Percentiles rank a stretch among this genome's conserved stretches.
Evolutionary conservation across 192 early-diverging fungal genomes (phyloP).

Genomic region (Dissophora ornata): DNA sequence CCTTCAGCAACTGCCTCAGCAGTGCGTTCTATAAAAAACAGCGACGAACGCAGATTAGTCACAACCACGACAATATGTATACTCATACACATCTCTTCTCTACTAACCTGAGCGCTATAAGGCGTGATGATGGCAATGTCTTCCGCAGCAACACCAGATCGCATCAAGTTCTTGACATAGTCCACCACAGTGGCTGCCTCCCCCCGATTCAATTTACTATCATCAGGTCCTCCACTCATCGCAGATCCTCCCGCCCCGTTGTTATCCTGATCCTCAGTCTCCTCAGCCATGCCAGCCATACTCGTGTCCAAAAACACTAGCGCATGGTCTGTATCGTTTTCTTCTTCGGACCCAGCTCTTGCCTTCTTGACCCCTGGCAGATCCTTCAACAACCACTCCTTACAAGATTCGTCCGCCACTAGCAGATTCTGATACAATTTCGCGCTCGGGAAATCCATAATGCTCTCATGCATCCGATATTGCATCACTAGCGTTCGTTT

Average conservation of each 20-base stretch:
- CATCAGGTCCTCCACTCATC: slow-evolving; percentile 53
- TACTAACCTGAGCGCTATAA: slow-evolving; percentile 84
- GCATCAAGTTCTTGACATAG: slow-evolving; percentile 73
- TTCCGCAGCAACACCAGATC: slow-evolving; percentile 66
- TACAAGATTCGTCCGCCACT: slow-evolving; percentile 72
- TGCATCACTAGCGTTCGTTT: slow-evolving; percentile 82
- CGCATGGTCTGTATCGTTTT: slow-evolving; percentile 69
- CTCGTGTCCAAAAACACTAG: slow-evolving; percentile 82
- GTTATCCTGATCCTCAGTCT: slow-evolving; percentile 50
- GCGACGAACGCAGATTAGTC: too few relatives aligned
- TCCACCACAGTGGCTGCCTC: slow-evolving; percentile 75
- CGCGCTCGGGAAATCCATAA: slow-evolving; percentile 80
- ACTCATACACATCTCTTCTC: too few relatives aligned
- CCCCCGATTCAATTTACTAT: slow-evolving; percentile 79
- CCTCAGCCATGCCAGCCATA: slow-evolving; percentile 55
- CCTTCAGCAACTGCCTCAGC: slow-evolving; percentile 57
- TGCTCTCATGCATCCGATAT: slow-evolving; percentile 89
- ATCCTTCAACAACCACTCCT: slow-evolving; percentile 71
- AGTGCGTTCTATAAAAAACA: slow-evolving; percentile 32
- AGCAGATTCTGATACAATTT: slow-evolving; percentile 79
- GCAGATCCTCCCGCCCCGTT: slow-evolving; percentile 6
- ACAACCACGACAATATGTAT: too few relatives aligned
- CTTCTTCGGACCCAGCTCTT: slow-evolving; percentile 7
- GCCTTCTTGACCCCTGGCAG: slow-evolving; percentile 61
- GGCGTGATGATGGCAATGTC: slow-evolving; percentile 91